Conservation (phyloP, 768 basidiomycete species). For the Gloeopeniophorella convolvens region DNA sequence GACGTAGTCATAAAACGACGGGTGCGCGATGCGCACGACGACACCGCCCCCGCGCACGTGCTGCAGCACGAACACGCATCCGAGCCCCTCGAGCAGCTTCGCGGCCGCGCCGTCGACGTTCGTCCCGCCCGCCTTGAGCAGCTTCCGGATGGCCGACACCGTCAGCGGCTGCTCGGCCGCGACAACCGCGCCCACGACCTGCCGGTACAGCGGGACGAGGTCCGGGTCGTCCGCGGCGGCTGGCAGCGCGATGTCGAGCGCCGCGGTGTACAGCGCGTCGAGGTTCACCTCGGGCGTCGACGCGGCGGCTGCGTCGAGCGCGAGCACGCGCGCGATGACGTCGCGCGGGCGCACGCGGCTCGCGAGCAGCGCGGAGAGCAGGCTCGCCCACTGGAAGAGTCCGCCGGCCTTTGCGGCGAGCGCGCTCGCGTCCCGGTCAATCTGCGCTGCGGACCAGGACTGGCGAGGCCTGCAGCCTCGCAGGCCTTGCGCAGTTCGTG, state of each 20-base stretch:
- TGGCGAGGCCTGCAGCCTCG: background rate
- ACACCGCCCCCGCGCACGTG: background rate
- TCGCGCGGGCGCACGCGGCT: constrained; percentile 1
- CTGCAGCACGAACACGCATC: constrained; percentile 9
- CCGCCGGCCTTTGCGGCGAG: constrained; percentile 13
- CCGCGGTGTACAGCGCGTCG: constrained; percentile 8
- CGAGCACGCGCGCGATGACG: constrained; percentile 5
- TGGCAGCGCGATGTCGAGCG: constrained; percentile 6
- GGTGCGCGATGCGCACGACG: constrained; percentile 10
- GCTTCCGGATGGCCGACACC: constrained; percentile 2
- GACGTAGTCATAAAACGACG: constrained; percentile 13
- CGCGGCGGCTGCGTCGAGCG: background rate
- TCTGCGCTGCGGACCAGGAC: background rate
- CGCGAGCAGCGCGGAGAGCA: constrained; percentile 10
- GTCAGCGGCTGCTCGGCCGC: constrained; percentile 10
- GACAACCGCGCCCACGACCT: constrained; percentile 9
- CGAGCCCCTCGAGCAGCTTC: constrained; percentile 7
- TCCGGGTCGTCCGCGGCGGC: background rate
- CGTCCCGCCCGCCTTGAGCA: constrained; percentile 1
- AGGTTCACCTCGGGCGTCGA: constrained; percentile 5
- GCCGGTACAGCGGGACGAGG: constrained; percentile 2
- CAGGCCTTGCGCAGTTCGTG: constrained; percentile 1
- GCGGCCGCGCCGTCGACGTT: background rate
- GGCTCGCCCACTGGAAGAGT: constrained; percentile 21
- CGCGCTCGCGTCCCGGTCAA: constrained; percentile 7